Conservation (phyloP, 805 yeast species). For the Yamadazyma philogaea region DNA sequence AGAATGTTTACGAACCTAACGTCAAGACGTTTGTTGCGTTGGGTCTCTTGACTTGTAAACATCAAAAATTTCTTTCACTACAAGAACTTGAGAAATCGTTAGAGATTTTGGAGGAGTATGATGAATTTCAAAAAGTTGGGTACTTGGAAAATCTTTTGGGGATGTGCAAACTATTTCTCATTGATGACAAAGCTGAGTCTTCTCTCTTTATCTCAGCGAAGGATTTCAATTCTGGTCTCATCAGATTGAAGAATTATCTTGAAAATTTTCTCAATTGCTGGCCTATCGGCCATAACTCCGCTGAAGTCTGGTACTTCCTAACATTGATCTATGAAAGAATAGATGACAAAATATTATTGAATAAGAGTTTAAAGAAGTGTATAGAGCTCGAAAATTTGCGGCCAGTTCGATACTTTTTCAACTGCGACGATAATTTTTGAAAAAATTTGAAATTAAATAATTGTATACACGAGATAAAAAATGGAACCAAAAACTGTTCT, state of each 20-base stretch:
- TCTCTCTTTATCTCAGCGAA: conserved; percentile 50
- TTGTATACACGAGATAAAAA: conserved; percentile 3
- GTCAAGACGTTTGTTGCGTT: conserved; percentile 48
- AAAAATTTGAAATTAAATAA: conserved; percentile 1
- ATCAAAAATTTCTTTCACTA: conserved; percentile 48
- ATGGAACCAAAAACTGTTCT: conserved; percentile 28
- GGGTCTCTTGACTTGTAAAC: conserved; percentile 44
- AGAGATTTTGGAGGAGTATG: conserved; percentile 35
- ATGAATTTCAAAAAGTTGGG: conserved; percentile 24
- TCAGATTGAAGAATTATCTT: conserved; percentile 48
- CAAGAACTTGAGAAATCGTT: conserved; percentile 65
- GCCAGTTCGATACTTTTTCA: conserved; percentile 47
- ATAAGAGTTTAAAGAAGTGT: conserved; percentile 56
- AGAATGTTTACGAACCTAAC: conserved; percentile 43
- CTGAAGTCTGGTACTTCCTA: conserved; percentile 70
- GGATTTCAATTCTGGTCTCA: conserved; percentile 60
- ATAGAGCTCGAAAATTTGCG: conserved; percentile 60
- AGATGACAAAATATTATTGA: conserved; percentile 47
- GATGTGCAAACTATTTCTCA: conserved; percentile 46
- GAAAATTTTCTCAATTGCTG: conserved; percentile 36
- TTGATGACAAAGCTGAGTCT: conserved; percentile 32
- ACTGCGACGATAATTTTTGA: conserved; percentile 24
- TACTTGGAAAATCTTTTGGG: conserved; percentile 56
- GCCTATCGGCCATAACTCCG: conserved; percentile 38
- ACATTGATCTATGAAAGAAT: conserved; percentile 59